Base-by-base conservation (phyloP, 1,284 basidiomycete genomes). In the Ustilago loliicola region DNA sequence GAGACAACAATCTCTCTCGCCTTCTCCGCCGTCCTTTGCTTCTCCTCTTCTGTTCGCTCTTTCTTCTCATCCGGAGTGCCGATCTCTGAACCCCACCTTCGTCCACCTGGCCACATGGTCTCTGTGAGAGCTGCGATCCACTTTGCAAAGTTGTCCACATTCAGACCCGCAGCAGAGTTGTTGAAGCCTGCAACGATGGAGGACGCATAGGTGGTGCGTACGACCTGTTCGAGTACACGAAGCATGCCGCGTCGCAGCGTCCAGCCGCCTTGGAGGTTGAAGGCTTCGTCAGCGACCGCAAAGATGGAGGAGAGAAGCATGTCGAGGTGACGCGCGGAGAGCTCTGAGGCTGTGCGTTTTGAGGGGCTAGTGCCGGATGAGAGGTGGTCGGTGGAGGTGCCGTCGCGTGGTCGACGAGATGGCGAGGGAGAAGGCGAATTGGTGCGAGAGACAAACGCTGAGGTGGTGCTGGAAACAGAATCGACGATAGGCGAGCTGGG, bases 241-340 rank as follows among this genome's bases (percentile, higher is more conserved):
- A 87, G 69, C 72, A 87, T 82, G 29, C 86, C 86, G 15, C 85
- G 75, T 11, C 83, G 81, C 45, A 87, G 47, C 21, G 83, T 86
- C 86, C 86, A 87, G 1, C 77, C 80, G 40, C 83, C 85, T 48
- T 84, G 80, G 52, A 87, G 75, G 57, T 85, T 81, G 60, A 86
- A 85, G 1, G 86, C 86, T 59, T 86, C 85, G 57, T 86, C 82
- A 2, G 83, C 81, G 11, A 86, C 84, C 11, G 82, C 81, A 74
- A 87, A 85, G n/a, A 85, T 71, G 25, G 83, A 82, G 7, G 83
- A 80, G 13, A 87, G 77, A 8, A 87, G 68, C 68, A 80, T 81
- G 69, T 86, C 83, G 17, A 87, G 70, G 36, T 86, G 83, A 0
- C 71, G 60, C 0, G 79, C 59, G 32, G 77, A 72, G 40, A 83